Base-by-base conservation (phyloP, 1,139 yeast genomes). In the Candida sp. region DNA sequence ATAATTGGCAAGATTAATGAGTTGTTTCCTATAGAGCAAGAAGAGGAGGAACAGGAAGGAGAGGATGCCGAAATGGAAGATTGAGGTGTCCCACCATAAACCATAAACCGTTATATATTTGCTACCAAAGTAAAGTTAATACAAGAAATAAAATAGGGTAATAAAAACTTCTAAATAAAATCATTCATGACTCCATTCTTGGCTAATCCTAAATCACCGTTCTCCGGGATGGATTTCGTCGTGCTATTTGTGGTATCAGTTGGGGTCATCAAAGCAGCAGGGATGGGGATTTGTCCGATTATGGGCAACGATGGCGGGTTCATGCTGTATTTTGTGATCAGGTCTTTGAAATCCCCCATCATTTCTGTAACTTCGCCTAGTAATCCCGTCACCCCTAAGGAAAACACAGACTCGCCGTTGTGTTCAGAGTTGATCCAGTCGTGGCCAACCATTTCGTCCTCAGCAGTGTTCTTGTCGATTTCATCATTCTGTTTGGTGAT, bases 351-450 rank as follows among this genome's bases (percentile, higher is more conserved):
- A 50, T 67, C 71, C 1, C 74, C 76, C 48, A 77, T 70, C 64
- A 73, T 70, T 52, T 84, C 89, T 46, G 86, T 80, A 1, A 86
- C 79, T 41, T 87, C 86, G 23, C 86, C 78, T 32, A 87, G 70
- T 69, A 86, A 70, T 0, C 92, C 91, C 0, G 92, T 84, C 0
- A 91, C 89, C 0, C 93, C 93, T 34, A 84, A 85, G 37, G 86
- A 86, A 62, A 84, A 81, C 12, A 84, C 55, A 3, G 83, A 72
- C n/a, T 80, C 83, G 3, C 75, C 73, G 44, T 80, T 77, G 46
- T 73, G 77, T 37, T 73, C 68, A 31, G 72, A 57, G 51, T 82
- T 80, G 27, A 85, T 75, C 91, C 91, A 86, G n/a, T 58, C 60
- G 6, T 49, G 49, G 5, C 47, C 52, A 2, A 49, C 48, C 5